Base-by-base conservation (phyloP, 2,329 filamentous ascomycete species). In the Aureobasidium zeae region DNA sequence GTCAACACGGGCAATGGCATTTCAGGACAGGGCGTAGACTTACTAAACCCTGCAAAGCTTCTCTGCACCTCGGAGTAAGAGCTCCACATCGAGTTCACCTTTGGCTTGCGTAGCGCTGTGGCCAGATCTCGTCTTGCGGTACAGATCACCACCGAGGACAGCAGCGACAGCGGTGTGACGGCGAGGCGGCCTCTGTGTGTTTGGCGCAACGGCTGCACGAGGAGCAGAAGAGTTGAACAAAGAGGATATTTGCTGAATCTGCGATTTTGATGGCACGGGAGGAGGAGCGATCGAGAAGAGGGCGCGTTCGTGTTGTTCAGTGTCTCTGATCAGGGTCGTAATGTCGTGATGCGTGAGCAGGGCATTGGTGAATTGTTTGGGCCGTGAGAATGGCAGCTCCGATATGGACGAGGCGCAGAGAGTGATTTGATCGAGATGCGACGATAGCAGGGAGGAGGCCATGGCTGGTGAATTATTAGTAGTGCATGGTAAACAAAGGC, bases 281-380 rank as follows among this genome's bases (percentile, higher is more conserved):
- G 83, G 77, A 0, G 84, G 79, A 1, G 89, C 87, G 0, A 94
- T 81, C 26, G 89, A 93, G 69, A 96, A 98, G 13, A 98, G 77
- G 5, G 89, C 89, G 56, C 88, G 83, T 63, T 98, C 91, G 66
- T 96, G 89, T 16, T 83, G 69, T 64, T 98, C 91, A 3, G 89
- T 95, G 62, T 98, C 91, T 48, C 91, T 84, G 57, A 98, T 95
- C 35, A 98, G 70, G 10, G 85, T 77, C 3, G 91, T 96, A 54
- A 98, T 96, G 63, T 98, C 91, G 63, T 88, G 81, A 52, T 80
- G 80, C 45, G 82, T 80, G 36, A 96, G 79, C 28, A 98, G 74
- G 24, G 91, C 87, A 62, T 94, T 95, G 53, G 88, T 91, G 67
- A 96, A 98, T 57, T 91, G 87, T 57, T 86, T 93, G n/a, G 89